Conservation (phyloP, 2,329 filamentous ascomycete genomes). For the Calcarisporium arbuscula region DNA sequence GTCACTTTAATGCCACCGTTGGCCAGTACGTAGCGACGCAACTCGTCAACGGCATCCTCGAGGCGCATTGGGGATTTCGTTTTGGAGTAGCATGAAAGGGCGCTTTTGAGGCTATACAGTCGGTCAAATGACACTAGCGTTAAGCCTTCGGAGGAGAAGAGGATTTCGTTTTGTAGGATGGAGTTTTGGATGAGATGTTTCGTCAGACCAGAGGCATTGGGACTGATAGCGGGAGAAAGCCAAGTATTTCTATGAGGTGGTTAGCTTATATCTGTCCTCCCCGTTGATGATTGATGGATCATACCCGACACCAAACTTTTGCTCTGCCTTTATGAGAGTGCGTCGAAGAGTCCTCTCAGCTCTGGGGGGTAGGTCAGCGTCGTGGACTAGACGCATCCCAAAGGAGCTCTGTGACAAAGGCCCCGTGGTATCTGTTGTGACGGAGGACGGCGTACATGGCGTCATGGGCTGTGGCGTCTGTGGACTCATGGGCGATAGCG, state of each 20-base stretch:
- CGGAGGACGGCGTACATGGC: conserved; percentile 36
- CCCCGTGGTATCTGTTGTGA: conserved; percentile 23
- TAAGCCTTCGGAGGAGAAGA: conserved; percentile 55
- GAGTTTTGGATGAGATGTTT: conserved; percentile 49
- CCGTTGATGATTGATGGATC: conserved; percentile 1
- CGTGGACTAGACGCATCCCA: conserved; percentile 45
- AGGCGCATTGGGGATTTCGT: conserved; percentile 38
- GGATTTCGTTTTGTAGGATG: conserved; percentile 51
- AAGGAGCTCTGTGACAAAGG: conserved; percentile 31
- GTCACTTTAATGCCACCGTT: conserved; percentile 43
- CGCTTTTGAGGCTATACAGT: conserved; percentile 58
- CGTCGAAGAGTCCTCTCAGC: conserved; percentile 42
- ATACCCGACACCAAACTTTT: conserved; percentile 36
- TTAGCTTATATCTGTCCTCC: not conserved
- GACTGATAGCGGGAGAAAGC: conserved; percentile 37
- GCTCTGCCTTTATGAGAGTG: conserved; percentile 46
- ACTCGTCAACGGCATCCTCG: conserved; percentile 57
- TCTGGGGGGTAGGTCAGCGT: conserved; percentile 36
- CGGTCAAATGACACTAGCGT: conserved; percentile 55
- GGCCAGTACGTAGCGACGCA: conserved; percentile 52
- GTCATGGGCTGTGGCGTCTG: conserved; percentile 39
- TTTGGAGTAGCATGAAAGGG: conserved; percentile 50
- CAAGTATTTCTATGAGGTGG: conserved; percentile 27
- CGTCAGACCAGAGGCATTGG: conserved; percentile 39
- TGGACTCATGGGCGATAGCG: conserved; percentile 32